These are phyloP conservation scores for Rhodomyrtus psidioides DNA, from an alignment of 441 rosid genomes.

Conservation along the genomic window DNA sequence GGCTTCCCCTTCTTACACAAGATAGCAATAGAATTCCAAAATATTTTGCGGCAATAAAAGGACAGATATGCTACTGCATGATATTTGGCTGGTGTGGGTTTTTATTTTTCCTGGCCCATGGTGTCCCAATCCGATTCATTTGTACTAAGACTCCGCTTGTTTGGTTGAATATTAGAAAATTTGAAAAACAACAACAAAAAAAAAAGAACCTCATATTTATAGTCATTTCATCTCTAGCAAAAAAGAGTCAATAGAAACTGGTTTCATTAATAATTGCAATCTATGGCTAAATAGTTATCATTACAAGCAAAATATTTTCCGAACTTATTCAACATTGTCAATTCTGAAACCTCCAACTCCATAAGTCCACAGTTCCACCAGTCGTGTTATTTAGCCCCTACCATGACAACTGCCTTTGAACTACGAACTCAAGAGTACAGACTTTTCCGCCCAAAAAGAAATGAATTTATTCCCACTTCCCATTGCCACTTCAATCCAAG, in stretches of 20 bases:
- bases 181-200: too few species aligned
- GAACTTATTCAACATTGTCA: too few species aligned
- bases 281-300: too few species aligned
- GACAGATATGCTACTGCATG: not conserved
- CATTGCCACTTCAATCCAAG: not conserved
- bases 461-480: not conserved
- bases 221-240: not conserved
- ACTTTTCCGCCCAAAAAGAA: not conserved
- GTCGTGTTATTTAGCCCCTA: not conserved
- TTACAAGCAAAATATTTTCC: too few species aligned
- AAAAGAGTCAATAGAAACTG: not conserved
- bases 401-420: not conserved
- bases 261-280: too few species aligned
- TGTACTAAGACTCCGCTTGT: not conserved
- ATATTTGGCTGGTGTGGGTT: not conserved
- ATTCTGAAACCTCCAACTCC: not conserved
- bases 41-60: not conserved
- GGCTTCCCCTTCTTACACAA: not conserved
- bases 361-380: not conserved
- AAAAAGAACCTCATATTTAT: fast-evolving
- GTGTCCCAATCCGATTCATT: not conserved
- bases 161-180: not conserved
- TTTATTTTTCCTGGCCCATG: not conserved
- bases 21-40: not conserved
- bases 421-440: not conserved